phyloP scores from a whole-genome alignment of 1,284 basidiomycete species.

The Phellopilus nigrolimitatus region DNA sequence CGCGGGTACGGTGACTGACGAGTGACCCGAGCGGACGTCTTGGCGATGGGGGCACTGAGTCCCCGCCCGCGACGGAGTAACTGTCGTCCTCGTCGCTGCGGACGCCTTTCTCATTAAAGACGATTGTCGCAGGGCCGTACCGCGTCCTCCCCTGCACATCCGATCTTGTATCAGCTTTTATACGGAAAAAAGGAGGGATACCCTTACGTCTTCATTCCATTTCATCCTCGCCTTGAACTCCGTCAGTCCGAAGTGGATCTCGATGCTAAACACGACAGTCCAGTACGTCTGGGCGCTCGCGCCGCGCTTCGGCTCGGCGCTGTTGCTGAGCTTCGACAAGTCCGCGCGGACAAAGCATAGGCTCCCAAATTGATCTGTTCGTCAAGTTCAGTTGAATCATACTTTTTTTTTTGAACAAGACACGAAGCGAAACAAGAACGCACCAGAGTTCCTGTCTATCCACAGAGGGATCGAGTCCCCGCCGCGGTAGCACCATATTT shows the following conservation, averaged over 20 bases:
- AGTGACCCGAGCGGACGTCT: slow-evolving; percentile 10
- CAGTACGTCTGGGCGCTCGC: slow-evolving; percentile 65
- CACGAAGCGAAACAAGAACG: slow-evolving; percentile 17
- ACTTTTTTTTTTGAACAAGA: not conserved
- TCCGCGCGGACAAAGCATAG: slow-evolving; percentile 73
- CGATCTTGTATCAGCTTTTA: not conserved
- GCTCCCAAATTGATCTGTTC: slow-evolving; percentile 62
- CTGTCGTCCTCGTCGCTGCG: slow-evolving; percentile 65
- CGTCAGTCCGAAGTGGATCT: slow-evolving; percentile 75
- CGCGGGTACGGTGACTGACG: slow-evolving; percentile 1
- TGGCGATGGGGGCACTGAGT: slow-evolving; percentile 22
- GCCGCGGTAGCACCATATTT: slow-evolving; percentile 75
- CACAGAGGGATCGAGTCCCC: slow-evolving; percentile 63
- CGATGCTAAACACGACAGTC: slow-evolving; percentile 76
- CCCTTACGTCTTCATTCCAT: slow-evolving; percentile 67
- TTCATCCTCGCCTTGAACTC: slow-evolving; percentile 77
- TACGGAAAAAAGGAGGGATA: not conserved
- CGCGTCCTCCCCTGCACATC: slow-evolving; percentile 45
- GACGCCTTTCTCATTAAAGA: slow-evolving; percentile 73
- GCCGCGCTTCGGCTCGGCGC: slow-evolving; percentile 60
- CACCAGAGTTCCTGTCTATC: slow-evolving; percentile 62
- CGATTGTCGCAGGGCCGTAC: slow-evolving; percentile 57
- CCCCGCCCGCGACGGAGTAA: slow-evolving; percentile 31
- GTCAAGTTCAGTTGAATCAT: not conserved
- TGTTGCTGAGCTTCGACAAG: slow-evolving; percentile 61